Conservation (phyloP, 2,329 filamentous ascomycete species). For the Sclerotinia sclerotiorum region DNA sequence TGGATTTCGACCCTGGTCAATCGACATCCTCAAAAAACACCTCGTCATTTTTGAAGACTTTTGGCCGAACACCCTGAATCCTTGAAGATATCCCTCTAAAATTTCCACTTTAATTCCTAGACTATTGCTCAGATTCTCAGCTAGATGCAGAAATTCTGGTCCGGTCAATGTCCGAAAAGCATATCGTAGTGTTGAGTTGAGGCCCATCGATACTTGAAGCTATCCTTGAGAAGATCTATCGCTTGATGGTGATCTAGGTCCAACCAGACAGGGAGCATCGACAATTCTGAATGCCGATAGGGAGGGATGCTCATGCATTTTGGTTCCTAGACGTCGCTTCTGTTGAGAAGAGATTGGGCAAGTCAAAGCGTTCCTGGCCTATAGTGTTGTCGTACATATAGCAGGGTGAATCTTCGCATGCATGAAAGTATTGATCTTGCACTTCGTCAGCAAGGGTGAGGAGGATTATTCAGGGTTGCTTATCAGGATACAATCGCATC, state of each 20-base stretch:
- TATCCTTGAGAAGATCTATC: slow-evolving; percentile 21
- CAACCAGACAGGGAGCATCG: background rate
- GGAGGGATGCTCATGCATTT: background rate
- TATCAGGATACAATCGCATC: background rate
- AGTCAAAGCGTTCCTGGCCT: background rate
- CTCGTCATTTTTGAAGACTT: background rate
- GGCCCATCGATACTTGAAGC: background rate
- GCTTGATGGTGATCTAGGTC: slow-evolving; percentile 17
- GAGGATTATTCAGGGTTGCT: slow-evolving; percentile 8
- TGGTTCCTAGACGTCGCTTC: background rate
- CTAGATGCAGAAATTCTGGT: background rate
- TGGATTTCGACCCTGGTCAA: slow-evolving; percentile 6
- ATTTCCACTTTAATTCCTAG: slow-evolving; percentile 9
- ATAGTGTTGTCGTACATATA: background rate
- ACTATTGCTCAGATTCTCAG: background rate
- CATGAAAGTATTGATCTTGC: slow-evolving; percentile 9
- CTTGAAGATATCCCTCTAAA: slow-evolving; percentile 1
- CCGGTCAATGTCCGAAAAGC: background rate
- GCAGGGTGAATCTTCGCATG: background rate
- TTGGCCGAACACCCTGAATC: background rate
- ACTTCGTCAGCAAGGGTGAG: slow-evolving; percentile 16
- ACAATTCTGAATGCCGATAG: background rate
- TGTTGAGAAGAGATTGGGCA: background rate
- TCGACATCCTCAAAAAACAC: background rate
- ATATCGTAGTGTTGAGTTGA: slow-evolving; percentile 3